These are phyloP conservation scores for Xerocomus brunneocitrinus DNA, from an alignment of 768 basidiomycete genomes.

Conservation along the genomic window DNA sequence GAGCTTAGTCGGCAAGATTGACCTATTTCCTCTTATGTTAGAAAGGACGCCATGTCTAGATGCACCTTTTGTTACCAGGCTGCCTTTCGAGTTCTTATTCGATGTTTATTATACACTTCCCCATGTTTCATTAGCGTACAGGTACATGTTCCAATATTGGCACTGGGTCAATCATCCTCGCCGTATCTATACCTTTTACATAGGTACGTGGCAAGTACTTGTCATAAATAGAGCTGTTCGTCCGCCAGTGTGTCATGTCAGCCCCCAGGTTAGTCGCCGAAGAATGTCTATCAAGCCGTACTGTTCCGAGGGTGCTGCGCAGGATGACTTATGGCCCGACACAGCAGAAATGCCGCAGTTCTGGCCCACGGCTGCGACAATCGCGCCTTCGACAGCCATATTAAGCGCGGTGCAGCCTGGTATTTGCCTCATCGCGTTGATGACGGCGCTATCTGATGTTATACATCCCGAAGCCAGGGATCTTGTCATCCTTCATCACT, in stretches of 20 bases:
- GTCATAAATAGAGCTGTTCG: background rate
- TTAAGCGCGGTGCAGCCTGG: no score
- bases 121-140: constrained; percentile 18
- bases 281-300: background rate
- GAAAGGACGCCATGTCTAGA: background rate
- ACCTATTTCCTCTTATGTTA: constrained; percentile 3
- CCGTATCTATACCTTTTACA: background rate
- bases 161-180: background rate
- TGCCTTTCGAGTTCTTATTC: constrained; percentile 15
- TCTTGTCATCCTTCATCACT: no score
- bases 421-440: no score
- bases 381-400: no score
- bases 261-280: background rate
- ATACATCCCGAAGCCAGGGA: background rate
- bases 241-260: background rate
- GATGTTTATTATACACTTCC: constrained; percentile 17
- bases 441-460: background rate
- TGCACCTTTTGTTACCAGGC: background rate
- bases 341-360: background rate
- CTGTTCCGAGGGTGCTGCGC: background rate
- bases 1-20: constrained; percentile 71
- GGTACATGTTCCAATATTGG: constrained; percentile 16
- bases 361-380: background rate
- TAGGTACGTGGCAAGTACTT: background rate
- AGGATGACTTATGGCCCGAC: background rate